phyloP scores from a whole-genome alignment of 2,329 filamentous ascomycete genomes.

The Magnaporthales sp. region DNA sequence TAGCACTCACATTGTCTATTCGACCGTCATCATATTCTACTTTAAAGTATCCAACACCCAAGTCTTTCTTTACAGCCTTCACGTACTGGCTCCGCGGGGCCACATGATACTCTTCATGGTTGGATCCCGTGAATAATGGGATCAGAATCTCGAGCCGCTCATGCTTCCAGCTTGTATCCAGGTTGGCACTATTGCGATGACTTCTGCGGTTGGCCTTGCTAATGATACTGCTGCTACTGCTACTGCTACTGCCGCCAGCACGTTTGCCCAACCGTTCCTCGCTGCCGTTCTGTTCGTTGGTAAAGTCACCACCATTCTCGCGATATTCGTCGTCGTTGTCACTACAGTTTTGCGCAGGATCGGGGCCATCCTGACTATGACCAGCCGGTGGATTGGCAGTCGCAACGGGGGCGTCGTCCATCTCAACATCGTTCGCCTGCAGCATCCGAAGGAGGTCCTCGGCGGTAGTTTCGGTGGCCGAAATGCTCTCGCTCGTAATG shows the following conservation, averaged over 20 bases:
- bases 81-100: slow-evolving; percentile 11
- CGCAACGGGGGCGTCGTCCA: not conserved
- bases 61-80: slow-evolving; percentile 5
- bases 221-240: not conserved
- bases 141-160: slow-evolving; percentile 10
- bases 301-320: not conserved
- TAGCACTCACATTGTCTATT: slow-evolving; percentile 10
- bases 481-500: not conserved
- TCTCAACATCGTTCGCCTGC: not conserved
- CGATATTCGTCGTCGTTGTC: not conserved
- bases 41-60: slow-evolving; percentile 5
- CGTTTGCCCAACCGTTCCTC: not conserved
- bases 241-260: not conserved
- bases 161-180: not conserved
- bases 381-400: not conserved
- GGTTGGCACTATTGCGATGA: not conserved
- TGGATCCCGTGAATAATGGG: slow-evolving; percentile 4
- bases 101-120: slow-evolving; percentile 7
- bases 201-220: not conserved
- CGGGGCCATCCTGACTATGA: not conserved
- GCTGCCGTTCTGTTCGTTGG: not conserved
- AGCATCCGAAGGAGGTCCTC: not conserved
- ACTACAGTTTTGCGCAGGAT: not conserved
- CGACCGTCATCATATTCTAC: slow-evolving; percentile 13
- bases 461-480: not conserved